Evolutionary conservation across 1,284 basidiomycete species (phyloP).

Genomic region (Ganoderma meredithae): DNA sequence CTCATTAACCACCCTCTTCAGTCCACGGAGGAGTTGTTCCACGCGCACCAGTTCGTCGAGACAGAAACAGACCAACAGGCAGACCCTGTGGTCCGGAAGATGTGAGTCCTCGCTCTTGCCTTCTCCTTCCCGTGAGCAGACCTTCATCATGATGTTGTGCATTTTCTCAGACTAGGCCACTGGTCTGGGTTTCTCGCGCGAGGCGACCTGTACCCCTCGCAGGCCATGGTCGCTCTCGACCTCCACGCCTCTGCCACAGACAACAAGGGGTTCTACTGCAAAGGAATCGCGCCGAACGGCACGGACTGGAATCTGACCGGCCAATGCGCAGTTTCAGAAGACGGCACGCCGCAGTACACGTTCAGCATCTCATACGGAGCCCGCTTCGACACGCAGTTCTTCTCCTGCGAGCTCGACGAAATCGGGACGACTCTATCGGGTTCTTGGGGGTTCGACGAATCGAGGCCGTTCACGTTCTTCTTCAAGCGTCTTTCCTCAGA

Average conservation of each 20-base stretch:
- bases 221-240: constrained; percentile 8
- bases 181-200: constrained; percentile 9
- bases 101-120: not conserved
- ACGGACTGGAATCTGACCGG: not conserved
- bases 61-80: not conserved
- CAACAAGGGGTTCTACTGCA: not conserved
- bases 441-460: constrained; percentile 7
- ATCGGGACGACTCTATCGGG: not conserved
- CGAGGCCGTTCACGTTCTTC: constrained; percentile 16
- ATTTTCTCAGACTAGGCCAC: constrained; percentile 1
- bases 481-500: constrained; percentile 25
- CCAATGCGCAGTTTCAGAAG: not conserved
- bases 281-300: constrained; percentile 6
- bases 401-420: constrained; percentile 7
- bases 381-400: not conserved
- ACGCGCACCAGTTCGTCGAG: not conserved
- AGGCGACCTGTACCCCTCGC: not conserved
- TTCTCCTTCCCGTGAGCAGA: not conserved
- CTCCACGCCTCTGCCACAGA: constrained; percentile 6
- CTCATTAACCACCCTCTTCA: constrained; percentile 12
- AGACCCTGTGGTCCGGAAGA: not conserved
- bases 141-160: not conserved
- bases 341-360: constrained; percentile 1
- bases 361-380: not conserved
- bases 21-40: not conserved